phyloP scores from a whole-genome alignment of 2,329 filamentous ascomycete genomes.

The Drechmeria coniospora region DNA sequence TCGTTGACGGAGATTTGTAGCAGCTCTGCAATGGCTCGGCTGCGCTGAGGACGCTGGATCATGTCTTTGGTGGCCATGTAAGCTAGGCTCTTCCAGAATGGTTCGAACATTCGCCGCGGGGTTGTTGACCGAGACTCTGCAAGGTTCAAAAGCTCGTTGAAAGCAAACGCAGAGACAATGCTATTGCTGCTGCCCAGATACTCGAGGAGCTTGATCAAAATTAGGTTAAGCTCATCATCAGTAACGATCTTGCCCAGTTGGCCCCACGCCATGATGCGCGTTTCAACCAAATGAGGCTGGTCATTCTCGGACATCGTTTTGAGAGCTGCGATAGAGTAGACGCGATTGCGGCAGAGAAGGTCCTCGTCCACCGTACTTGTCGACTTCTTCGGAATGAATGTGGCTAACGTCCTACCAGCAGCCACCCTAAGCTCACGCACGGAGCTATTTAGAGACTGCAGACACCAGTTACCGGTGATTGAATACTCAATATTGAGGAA shows the following conservation, averaged over 20 bases:
- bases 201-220: constrained; percentile 68
- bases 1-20: constrained; percentile 60
- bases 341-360: constrained; percentile 33
- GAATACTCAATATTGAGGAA: constrained; percentile 55
- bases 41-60: constrained; percentile 64
- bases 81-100: constrained; percentile 79
- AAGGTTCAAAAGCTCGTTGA: constrained; percentile 64
- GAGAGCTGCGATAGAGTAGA: constrained; percentile 54
- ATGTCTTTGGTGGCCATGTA: constrained; percentile 74
- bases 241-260: constrained; percentile 62
- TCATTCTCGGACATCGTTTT: constrained; percentile 57
- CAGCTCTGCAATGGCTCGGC: constrained; percentile 64
- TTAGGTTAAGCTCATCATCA: constrained; percentile 74
- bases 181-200: constrained; percentile 75
- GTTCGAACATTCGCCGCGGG: constrained; percentile 56
- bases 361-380: constrained; percentile 8
- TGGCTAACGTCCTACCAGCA: constrained; percentile 51
- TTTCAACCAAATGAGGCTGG: constrained; percentile 57
- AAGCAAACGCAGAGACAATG: constrained; percentile 66
- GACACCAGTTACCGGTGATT: constrained; percentile 60
- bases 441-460: constrained; percentile 70
- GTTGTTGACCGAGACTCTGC: constrained; percentile 48
- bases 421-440: constrained; percentile 71
- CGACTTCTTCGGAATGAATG: constrained; percentile 37
- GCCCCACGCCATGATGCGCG: constrained; percentile 74